Base-by-base conservation (phyloP, 2,329 filamentous ascomycete genomes). In the Achaetomium macrosporum region DNA sequence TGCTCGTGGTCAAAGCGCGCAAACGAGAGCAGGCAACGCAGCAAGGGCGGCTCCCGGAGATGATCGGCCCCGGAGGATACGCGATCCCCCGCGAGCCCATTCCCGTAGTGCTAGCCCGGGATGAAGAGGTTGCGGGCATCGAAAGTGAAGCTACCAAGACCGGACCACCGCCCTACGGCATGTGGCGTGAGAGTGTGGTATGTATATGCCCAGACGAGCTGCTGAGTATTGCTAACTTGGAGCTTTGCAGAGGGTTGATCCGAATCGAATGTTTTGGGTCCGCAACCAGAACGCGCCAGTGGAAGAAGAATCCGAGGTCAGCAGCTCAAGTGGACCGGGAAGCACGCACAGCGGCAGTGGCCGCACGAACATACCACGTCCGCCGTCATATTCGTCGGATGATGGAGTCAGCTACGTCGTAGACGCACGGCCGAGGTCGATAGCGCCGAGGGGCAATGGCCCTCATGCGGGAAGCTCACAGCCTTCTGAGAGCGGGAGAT, bases 141-240 rank as follows among this genome's bases (percentile, higher is more conserved):
- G 76, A 80, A 52, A 78, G 74, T 47, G 77, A 82, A 54, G 71
- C 77, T 0, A 71, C 72, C 40, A 83, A 83, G 61, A 59, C 76
- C 17, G 81, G 83, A 9, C 90, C 91, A 4, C 90, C 91, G 0
- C 89, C 89, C 2, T 96, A 96, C 65, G 90, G 90, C 0, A 72
- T 90, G 1, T 95, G 89, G 88, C 77, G 89, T 48, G 84, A 85
- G 67, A 92, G 86, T 63, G 88, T 93, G 69, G 85, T 88, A 77
- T 68, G 84, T 82, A 16, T 16, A 36, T 10, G 42, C n/a, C 20
- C 9, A 12, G 25, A 41, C 15, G 30, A 4, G 15, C 17, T 42
- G 7, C 46, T 19, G 17, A n/a, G 16, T 16, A 15, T n/a, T 30
- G 40, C 36, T 51, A 29, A 55, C 39, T 8, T 10, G 1, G 5